Conservation (phyloP, 2,329 filamentous ascomycete genomes). For the Conoideocrella luteorostrata region DNA sequence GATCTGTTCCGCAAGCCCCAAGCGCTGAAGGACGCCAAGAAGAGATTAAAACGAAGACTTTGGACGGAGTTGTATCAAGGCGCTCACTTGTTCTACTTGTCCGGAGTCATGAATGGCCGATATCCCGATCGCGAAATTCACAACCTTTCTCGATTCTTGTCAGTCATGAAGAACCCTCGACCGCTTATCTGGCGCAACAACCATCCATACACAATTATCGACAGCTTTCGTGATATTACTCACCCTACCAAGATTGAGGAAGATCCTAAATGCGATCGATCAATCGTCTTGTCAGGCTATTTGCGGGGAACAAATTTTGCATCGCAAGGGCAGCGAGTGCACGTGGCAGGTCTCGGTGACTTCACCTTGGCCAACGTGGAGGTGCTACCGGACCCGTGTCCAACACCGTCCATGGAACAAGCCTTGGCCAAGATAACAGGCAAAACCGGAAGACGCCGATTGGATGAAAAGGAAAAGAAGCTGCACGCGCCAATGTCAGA, state of each 20-base stretch:
- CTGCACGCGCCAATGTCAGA: slow-evolving; percentile 98
- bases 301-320: slow-evolving; percentile 91
- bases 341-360: slow-evolving; percentile 89
- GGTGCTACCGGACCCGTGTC: slow-evolving; percentile 85
- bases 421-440: slow-evolving; percentile 77
- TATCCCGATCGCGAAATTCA: slow-evolving; percentile 96
- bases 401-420: slow-evolving; percentile 86
- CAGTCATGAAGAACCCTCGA: slow-evolving; percentile 97
- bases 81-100: slow-evolving; percentile 94
- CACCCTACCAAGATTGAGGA: slow-evolving; percentile 88
- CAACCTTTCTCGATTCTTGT: slow-evolving; percentile 90
- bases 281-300: slow-evolving; percentile 87
- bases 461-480: slow-evolving; percentile 96
- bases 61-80: slow-evolving; percentile 98
- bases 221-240: slow-evolving; percentile 92
- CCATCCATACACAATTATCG: slow-evolving; percentile 88
- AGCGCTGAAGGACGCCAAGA: slow-evolving; percentile 87
- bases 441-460: slow-evolving; percentile 69
- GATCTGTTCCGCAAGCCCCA: slow-evolving; percentile 94
- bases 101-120: slow-evolving; percentile 90
- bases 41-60: slow-evolving; percentile 87
- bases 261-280: slow-evolving; percentile 82
- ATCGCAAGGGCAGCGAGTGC: slow-evolving; percentile 75
- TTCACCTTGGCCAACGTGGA: slow-evolving; percentile 79
- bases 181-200: slow-evolving; percentile 96